Percentiles rank a stretch among this genome's conserved stretches.
phyloP scores from a whole-genome alignment of 306 rosid genomes.

The Cicer yamashitae region DNA sequence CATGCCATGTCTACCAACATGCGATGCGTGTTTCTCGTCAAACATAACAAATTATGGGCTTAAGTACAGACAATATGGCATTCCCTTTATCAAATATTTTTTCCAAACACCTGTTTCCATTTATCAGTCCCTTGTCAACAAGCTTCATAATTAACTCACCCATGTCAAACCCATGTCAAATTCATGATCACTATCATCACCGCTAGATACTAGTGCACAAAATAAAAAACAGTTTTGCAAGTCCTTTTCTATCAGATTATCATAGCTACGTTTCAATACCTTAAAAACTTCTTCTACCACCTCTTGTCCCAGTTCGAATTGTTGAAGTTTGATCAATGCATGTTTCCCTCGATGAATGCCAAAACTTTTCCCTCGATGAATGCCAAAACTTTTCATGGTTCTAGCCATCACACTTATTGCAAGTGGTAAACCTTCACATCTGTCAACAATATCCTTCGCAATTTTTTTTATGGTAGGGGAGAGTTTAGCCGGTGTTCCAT shows the following conservation, averaged over 20 bases:
- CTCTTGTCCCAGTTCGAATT: conserved; percentile 1
- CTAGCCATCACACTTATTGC: conserved; percentile 34
- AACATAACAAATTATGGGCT: background rate
- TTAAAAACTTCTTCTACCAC: conserved; percentile 38
- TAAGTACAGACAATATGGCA: background rate
- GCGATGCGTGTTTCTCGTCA: too few species aligned
- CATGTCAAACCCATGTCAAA: background rate
- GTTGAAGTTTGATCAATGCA: background rate
- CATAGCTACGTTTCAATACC: conserved; percentile 40
- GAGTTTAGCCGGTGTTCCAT: background rate
- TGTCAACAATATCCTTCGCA: background rate
- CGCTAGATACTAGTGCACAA: conserved; percentile 14
- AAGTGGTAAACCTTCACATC: conserved; percentile 23
- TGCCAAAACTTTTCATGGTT: background rate
- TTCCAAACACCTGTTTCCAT: conserved; percentile 16
- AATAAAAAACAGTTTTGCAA: conserved; percentile 34
- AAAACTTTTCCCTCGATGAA: too few species aligned
- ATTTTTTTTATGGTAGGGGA: background rate
- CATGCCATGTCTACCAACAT: conserved; percentile 4
- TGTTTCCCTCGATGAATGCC: conserved; percentile 2
- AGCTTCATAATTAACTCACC: background rate
- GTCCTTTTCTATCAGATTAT: conserved; percentile 10
- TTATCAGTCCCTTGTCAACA: conserved; percentile 1
- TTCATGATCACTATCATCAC: too few species aligned
- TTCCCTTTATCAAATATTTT: background rate